phyloP scores from a whole-genome alignment of 768 basidiomycete species.

The Boletus pseudo-olivaceus region DNA sequence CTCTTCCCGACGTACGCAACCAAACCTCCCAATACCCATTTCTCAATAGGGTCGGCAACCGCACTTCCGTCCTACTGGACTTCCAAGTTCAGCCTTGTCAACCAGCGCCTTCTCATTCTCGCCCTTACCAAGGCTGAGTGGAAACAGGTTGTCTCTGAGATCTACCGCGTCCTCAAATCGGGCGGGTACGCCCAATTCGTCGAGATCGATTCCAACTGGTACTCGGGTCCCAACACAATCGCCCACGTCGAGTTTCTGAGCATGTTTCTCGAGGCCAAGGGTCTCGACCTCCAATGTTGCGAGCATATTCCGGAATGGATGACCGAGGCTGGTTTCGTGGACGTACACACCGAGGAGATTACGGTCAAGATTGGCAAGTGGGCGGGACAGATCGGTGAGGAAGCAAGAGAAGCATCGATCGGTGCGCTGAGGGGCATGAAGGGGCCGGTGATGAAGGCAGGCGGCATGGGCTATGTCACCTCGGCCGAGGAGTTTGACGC shows the following conservation, averaged over 20 bases:
- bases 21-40: slow-evolving; percentile 6
- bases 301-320: slow-evolving; percentile 11
- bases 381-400: slow-evolving; percentile 16
- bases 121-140: slow-evolving; percentile 26
- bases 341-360: slow-evolving; percentile 10
- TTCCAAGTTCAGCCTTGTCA: slow-evolving; percentile 27
- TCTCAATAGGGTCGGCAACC: slow-evolving; percentile 13
- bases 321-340: background rate
- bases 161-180: slow-evolving; percentile 27
- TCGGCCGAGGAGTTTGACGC: slow-evolving; percentile 18
- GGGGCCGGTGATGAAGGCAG: slow-evolving; percentile 20
- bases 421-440: slow-evolving; percentile 21
- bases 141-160: slow-evolving; percentile 20
- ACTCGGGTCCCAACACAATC: slow-evolving; percentile 8
- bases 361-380: slow-evolving; percentile 16
- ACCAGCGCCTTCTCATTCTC: slow-evolving; percentile 32
- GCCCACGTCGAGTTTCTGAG: slow-evolving; percentile 8
- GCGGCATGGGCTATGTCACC: slow-evolving; percentile 17
- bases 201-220: slow-evolving; percentile 21
- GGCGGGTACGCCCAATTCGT: slow-evolving; percentile 32
- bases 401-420: slow-evolving; percentile 18
- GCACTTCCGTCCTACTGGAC: slow-evolving; percentile 29
- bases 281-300: slow-evolving; percentile 8
- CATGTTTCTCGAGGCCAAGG: slow-evolving; percentile 9
- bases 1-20: slow-evolving; percentile 8